Conservation (phyloP, 2,329 filamentous ascomycete species). For the Chaetomium sp. region DNA sequence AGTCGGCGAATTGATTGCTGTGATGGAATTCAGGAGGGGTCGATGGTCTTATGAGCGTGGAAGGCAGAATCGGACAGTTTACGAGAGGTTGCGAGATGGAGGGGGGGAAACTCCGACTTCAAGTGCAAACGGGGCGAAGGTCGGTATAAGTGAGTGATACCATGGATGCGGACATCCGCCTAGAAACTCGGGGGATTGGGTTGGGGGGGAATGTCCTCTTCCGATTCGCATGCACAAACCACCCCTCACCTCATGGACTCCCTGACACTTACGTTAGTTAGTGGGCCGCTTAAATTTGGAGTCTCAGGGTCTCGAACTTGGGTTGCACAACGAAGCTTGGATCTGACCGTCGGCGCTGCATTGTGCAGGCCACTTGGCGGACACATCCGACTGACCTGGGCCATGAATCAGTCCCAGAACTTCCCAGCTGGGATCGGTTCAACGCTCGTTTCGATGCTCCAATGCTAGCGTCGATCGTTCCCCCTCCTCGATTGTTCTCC, state of each 20-base stretch:
- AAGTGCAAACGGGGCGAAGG: neutral
- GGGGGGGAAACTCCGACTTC: constrained; percentile 7
- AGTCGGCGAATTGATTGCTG: neutral
- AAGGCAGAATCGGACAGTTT: neutral
- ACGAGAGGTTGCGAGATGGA: constrained; percentile 6
- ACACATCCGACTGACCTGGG: too few species aligned
- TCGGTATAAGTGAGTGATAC: constrained; percentile 18
- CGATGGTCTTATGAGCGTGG: neutral
- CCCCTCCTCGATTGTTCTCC: neutral
- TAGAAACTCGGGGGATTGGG: neutral
- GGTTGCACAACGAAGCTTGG: constrained; percentile 6
- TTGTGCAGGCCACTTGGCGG: neutral
- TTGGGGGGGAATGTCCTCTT: constrained; percentile 8
- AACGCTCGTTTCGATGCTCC: neutral
- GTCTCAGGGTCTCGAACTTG: neutral
- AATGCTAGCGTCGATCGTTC: constrained; percentile 6
- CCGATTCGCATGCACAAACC: constrained; percentile 6
- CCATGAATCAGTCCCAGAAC: too few species aligned
- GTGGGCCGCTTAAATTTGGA: constrained; percentile 14
- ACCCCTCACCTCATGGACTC: constrained; percentile 2
- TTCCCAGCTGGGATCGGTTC: neutral
- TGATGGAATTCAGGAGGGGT: neutral
- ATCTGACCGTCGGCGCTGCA: neutral
- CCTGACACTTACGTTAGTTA: neutral
- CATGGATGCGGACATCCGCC: constrained; percentile 14